These are phyloP conservation scores for Stygiomarasmius scandens DNA, from an alignment of 1,284 basidiomycete genomes.

Conservation along the genomic window DNA sequence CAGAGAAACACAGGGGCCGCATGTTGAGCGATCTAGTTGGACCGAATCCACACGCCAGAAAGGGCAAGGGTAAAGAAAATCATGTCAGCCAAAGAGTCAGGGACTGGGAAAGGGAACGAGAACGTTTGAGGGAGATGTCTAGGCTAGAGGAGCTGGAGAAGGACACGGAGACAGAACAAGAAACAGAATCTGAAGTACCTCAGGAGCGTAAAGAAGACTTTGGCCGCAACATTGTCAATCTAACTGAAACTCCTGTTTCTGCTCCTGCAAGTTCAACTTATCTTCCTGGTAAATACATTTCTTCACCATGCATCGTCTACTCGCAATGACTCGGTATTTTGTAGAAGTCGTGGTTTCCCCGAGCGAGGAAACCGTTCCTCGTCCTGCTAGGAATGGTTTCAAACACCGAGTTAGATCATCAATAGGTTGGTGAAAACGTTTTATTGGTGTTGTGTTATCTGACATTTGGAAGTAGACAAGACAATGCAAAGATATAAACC, in stretches of 20 bases:
- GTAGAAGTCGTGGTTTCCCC: slow-evolving; percentile 8
- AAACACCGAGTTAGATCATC: slow-evolving; percentile 69
- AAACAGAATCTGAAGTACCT: slow-evolving; percentile 9
- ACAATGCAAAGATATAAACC: slow-evolving; percentile 60
- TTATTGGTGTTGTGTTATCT: slow-evolving; percentile 5
- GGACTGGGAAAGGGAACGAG: slow-evolving; percentile 62
- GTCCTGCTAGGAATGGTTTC: slow-evolving; percentile 8
- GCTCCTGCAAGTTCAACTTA: slow-evolving; percentile 4
- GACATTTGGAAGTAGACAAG: slow-evolving; percentile 44
- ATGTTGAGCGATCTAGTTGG: slow-evolving; percentile 18
- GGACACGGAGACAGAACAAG: slow-evolving; percentile 42
- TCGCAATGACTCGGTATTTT: not conserved
- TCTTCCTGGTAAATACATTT: slow-evolving; percentile 4
- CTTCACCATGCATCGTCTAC: slow-evolving; percentile 3
- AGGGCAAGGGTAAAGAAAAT: slow-evolving; percentile 35
- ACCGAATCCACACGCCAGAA: slow-evolving; percentile 13
- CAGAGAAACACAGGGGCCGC: slow-evolving; percentile 12
- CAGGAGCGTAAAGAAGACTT: not conserved
- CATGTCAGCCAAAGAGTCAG: slow-evolving; percentile 52
- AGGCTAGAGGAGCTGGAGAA: slow-evolving; percentile 51
- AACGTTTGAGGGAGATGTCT: slow-evolving; percentile 57
- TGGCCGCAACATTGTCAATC: not conserved
- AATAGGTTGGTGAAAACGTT: slow-evolving; percentile 50
- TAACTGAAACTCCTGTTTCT: slow-evolving; percentile 3
- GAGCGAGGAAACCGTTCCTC: not conserved